Evolutionary conservation across 805 yeast species (phyloP).

Genomic region (Kodamaea jinghongensis): DNA sequence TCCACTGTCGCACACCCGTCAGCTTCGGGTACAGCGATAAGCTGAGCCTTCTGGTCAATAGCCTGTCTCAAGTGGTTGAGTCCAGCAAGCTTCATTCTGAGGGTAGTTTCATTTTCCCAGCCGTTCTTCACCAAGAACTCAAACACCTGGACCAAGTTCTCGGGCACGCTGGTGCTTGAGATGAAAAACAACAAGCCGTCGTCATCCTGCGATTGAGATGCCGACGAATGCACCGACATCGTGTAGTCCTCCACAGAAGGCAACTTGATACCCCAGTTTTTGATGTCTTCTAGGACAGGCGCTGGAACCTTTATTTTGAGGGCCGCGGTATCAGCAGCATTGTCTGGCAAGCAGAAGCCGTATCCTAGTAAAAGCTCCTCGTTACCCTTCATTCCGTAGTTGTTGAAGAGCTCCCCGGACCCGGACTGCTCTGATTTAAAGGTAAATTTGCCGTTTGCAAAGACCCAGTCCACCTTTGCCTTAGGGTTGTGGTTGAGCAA

Average conservation of each 20-base stretch:
- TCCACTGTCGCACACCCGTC: conserved; percentile 1
- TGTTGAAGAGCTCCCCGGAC: conserved; percentile 58
- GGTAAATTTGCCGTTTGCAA: conserved; percentile 40
- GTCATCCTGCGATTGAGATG: conserved; percentile 11
- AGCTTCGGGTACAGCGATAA: conserved; percentile 18
- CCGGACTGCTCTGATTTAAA: conserved; percentile 24
- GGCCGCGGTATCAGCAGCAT: conserved; percentile 56
- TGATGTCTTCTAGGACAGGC: conserved; percentile 28
- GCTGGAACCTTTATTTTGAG: conserved; percentile 56
- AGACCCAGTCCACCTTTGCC: conserved; percentile 63
- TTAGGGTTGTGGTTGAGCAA: conserved; percentile 68
- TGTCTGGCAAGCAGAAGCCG: conserved; percentile 67
- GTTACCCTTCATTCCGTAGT: conserved; percentile 86
- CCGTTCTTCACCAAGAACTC: conserved; percentile 49
- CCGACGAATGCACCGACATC: conserved; percentile 26
- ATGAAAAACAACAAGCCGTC: conserved; percentile 42
- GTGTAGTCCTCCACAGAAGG: conserved; percentile 39
- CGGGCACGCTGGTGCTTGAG: conserved; percentile 36
- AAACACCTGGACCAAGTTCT: conserved; percentile 50
- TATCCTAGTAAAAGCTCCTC: conserved; percentile 79
- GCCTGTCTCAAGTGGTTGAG: conserved; percentile 51
- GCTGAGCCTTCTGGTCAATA: conserved; percentile 45
- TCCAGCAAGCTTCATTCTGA: conserved; percentile 62
- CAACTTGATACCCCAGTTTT: conserved; percentile 34
- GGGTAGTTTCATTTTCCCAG: conserved; percentile 39